These are phyloP conservation scores for Colletotrichum eremochloae DNA, from an alignment of 2,329 filamentous ascomycete species.

Conservation along the genomic window DNA sequence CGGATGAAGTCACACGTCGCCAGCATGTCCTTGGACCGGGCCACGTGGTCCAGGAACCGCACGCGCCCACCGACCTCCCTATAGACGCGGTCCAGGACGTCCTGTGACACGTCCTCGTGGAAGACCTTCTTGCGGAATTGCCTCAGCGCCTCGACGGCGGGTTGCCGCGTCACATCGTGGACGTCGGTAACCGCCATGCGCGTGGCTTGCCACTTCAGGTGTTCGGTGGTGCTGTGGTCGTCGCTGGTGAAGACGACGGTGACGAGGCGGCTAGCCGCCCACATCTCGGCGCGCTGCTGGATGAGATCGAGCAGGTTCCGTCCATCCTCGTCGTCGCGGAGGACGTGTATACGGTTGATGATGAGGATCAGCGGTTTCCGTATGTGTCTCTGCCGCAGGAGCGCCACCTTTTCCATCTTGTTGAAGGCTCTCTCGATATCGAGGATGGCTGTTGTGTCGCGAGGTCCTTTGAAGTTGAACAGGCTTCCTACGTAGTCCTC, in stretches of 20 bases:
- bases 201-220: conserved; percentile 67
- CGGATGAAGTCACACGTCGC: conserved; percentile 68
- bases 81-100: conserved; percentile 64
- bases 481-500: conserved; percentile 78
- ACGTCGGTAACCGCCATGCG: conserved; percentile 68
- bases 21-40: conserved; percentile 65
- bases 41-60: conserved; percentile 66
- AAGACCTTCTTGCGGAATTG: conserved; percentile 64
- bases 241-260: conserved; percentile 70
- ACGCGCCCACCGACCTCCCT: conserved; percentile 67
- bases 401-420: conserved; percentile 78
- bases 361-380: conserved; percentile 73
- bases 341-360: conserved; percentile 75
- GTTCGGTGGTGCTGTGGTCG: conserved; percentile 71
- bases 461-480: conserved; percentile 78
- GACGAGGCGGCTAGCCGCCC: conserved; percentile 78
- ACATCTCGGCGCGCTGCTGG: conserved; percentile 79
- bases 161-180: conserved; percentile 62
- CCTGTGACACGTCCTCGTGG: conserved; percentile 54
- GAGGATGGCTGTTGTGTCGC: conserved; percentile 76
- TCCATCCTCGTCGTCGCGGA: conserved; percentile 76
- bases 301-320: conserved; percentile 77
- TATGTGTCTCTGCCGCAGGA: conserved; percentile 63
- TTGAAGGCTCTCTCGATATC: conserved; percentile 82
- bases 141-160: conserved; percentile 61